These are phyloP conservation scores for Actinomucor elegans DNA, from an alignment of 371 early-diverging fungal species.

Conservation along the genomic window DNA sequence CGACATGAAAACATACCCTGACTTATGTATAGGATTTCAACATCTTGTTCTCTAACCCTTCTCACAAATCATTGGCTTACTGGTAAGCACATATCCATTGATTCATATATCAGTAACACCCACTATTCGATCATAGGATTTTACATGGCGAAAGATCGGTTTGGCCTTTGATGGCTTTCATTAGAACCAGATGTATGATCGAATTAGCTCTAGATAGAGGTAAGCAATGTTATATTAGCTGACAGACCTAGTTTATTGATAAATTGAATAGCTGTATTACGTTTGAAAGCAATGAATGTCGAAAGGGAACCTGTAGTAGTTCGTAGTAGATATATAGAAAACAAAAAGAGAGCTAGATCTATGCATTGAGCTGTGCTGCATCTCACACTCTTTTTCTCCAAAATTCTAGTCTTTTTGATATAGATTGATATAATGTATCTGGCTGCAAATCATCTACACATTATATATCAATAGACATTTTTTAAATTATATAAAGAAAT, in stretches of 20 bases:
- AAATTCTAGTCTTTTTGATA: slow-evolving; percentile 6
- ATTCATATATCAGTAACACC: not conserved
- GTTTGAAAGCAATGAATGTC: slow-evolving; percentile 38
- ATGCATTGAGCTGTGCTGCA: slow-evolving; percentile 32
- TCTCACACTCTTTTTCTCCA: slow-evolving; percentile 7
- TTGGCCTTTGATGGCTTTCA: slow-evolving; percentile 78
- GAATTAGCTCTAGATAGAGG: slow-evolving; percentile 75
- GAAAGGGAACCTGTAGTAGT: slow-evolving; percentile 41
- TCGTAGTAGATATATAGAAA: slow-evolving; percentile 17
- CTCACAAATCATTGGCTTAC: slow-evolving; percentile 64
- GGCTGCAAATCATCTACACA: not conserved
- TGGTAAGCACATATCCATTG: no score
- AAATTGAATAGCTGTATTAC: slow-evolving; percentile 30
- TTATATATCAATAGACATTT: no score
- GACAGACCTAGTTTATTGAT: no score
- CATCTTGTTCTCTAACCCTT: slow-evolving; percentile 78
- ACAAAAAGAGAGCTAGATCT: slow-evolving; percentile 41
- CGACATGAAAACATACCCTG: not conserved
- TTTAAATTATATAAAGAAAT: no score
- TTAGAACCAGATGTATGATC: slow-evolving; percentile 71
- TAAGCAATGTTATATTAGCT: not conserved
- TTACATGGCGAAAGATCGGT: slow-evolving; percentile 81
- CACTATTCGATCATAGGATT: slow-evolving; percentile 59
- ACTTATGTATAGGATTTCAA: slow-evolving; percentile 56
- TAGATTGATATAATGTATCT: not conserved